A percentile compares a stretch with the other conserved stretches of the same genome.
These are phyloP conservation scores for Leucoagaricus sp. DNA, from an alignment of 1,284 basidiomycete genomes.

Conservation along the genomic window DNA sequence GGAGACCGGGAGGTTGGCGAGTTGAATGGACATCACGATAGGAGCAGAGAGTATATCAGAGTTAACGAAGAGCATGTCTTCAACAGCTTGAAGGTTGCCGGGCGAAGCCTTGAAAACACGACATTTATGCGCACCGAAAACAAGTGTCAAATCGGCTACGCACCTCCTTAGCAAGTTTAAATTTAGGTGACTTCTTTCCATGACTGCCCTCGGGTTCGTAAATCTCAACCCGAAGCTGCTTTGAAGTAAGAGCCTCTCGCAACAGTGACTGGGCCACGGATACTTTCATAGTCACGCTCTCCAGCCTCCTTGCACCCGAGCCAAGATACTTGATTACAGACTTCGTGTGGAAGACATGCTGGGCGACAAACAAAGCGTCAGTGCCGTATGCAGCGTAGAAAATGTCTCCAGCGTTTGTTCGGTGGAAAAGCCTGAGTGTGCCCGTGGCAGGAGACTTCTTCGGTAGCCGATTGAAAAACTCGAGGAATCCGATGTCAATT, in stretches of 20 bases:
- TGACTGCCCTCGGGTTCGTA: constrained; percentile 76
- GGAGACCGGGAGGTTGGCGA: constrained; percentile 55
- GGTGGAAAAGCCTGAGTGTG: constrained; percentile 84
- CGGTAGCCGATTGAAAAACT: constrained; percentile 71
- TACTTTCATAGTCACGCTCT: constrained; percentile 79
- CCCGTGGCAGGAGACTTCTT: constrained; percentile 69
- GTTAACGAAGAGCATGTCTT: constrained; percentile 89
- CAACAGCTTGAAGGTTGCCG: constrained; percentile 91
- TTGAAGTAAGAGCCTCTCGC: constrained; percentile 87
- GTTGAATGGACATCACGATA: constrained; percentile 88
- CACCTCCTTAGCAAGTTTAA: constrained; percentile 81
- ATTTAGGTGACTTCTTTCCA: constrained; percentile 75
- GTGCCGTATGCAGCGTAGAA: constrained; percentile 90
- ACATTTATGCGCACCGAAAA: constrained; percentile 1
- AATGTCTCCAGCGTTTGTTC: constrained; percentile 52
- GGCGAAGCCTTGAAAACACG: constrained; percentile 80
- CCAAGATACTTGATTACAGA: constrained; percentile 86
- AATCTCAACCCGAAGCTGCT: constrained; percentile 95
- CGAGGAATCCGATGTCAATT: constrained; percentile 76
- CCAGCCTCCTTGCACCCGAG: constrained; percentile 57
- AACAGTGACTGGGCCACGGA: constrained; percentile 87
- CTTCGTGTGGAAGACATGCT: constrained; percentile 84
- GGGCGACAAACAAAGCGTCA: constrained; percentile 88
- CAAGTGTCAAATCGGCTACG: not conserved
- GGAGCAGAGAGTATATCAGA: constrained; percentile 86